These are phyloP conservation scores for Melanomma pulvis-pyrius DNA, from an alignment of 495 filamentous ascomycete genomes.

Conservation along the genomic window DNA sequence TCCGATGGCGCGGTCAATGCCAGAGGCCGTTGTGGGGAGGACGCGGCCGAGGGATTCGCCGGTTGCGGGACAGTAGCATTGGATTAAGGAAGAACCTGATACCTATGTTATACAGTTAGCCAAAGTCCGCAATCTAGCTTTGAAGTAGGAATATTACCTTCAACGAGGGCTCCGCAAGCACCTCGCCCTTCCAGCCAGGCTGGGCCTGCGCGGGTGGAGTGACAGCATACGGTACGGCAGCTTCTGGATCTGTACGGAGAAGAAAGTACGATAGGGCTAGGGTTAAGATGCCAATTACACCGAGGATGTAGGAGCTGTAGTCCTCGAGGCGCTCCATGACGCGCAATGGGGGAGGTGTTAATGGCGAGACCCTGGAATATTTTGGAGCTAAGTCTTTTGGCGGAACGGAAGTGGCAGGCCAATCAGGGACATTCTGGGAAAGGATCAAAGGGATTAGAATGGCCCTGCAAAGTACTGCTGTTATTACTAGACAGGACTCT, in stretches of 20 bases:
- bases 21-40: constrained; percentile 74
- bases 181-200: constrained; percentile 58
- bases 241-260: constrained; percentile 45
- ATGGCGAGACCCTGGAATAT: neutral
- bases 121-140: constrained; percentile 2
- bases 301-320: constrained; percentile 2
- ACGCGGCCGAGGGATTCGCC: constrained; percentile 80
- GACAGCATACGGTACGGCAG: constrained; percentile 60
- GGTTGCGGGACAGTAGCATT: constrained; percentile 90
- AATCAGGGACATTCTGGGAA: too few species aligned
- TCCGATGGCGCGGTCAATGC: constrained; percentile 78
- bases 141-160: constrained; percentile 42
- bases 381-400: neutral
- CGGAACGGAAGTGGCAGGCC: neutral
- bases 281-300: constrained; percentile 7
- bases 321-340: constrained; percentile 27
- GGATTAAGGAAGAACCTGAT: constrained; percentile 62
- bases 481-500: too few species aligned
- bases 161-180: constrained; percentile 61
- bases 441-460: too few species aligned
- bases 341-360: neutral
- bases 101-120: constrained; percentile 40
- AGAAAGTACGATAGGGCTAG: constrained; percentile 19
- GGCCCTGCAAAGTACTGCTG: too few species aligned
- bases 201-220: constrained; percentile 60